phyloP scores from a whole-genome alignment of 2,329 filamentous ascomycete genomes.

The Penicillium sp. region DNA sequence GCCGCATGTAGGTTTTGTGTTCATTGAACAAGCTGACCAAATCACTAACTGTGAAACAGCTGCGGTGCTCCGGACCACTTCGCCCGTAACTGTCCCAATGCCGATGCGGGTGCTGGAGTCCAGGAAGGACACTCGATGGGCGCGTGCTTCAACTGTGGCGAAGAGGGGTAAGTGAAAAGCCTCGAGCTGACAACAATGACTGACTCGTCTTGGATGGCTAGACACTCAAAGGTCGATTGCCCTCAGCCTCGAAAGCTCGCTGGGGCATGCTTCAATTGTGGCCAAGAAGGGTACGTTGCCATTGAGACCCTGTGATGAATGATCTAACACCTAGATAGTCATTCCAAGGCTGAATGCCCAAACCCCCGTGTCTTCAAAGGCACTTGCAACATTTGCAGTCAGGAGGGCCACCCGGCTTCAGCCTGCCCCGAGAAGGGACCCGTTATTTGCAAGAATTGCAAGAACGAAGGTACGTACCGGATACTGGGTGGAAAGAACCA shows the following conservation, averaged over 20 bases:
- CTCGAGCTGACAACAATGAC: neutral
- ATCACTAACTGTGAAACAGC: constrained; percentile 20
- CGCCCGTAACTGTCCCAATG: constrained; percentile 42
- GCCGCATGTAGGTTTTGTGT: constrained; percentile 33
- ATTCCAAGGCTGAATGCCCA: constrained; percentile 39
- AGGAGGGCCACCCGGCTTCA: constrained; percentile 44
- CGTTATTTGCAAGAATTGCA: constrained; percentile 46
- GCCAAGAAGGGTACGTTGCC: constrained; percentile 34
- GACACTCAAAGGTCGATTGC: constrained; percentile 32
- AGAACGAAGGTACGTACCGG: constrained; percentile 37
- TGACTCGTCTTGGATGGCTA: neutral
- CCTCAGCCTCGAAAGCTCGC: constrained; percentile 44
- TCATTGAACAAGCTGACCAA: neutral
- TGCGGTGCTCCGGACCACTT: constrained; percentile 38
- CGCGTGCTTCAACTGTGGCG: constrained; percentile 13
- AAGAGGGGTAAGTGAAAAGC: constrained; percentile 9
- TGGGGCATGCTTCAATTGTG: constrained; percentile 44
- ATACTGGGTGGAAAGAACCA: neutral
- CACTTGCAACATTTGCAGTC: constrained; percentile 43
- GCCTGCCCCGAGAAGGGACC: constrained; percentile 44
- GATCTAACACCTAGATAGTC: constrained; percentile 1
- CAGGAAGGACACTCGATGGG: constrained; percentile 18
- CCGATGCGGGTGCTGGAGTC: neutral
- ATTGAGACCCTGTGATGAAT: no score
- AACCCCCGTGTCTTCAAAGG: constrained; percentile 47